Evolutionary conservation across 441 rosid species (phyloP), one percentile per base, ranked within the genome.

Genomic region (Francoa sonchifolia): DNA sequence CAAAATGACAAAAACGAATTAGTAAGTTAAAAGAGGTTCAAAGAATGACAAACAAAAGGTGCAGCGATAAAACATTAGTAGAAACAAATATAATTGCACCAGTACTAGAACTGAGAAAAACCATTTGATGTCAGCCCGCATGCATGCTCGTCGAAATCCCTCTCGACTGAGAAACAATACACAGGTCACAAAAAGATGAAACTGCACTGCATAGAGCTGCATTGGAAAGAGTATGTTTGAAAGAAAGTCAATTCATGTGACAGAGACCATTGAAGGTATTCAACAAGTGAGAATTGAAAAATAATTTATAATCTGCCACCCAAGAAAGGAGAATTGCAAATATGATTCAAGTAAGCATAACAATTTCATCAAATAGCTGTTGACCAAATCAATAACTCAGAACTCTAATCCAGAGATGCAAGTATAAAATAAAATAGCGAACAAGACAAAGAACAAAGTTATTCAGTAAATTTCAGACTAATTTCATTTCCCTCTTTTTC

Each of bases 121-220:
- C 94, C 92, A 39, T 40, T 67, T 66, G 31, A 79, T 55, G 57
- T 79, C 84, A 48, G 86, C 84, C 17, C 96, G 76, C 85, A 85
- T 55, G 65, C 89, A 82, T 19, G 94, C 94, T 12, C 96, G 82
- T n/a, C 96, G 80, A 58, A 85, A 85, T 34, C 96, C 96, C 61
- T 90, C 96, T 28, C 96, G 81, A 54, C 98, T 85, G 21, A 90
- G 86, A 62, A 85, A 85, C 73, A 89, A 58, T 18, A 86, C 66
- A 33, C 94, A 82, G 14, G 96, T 77, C 47, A 82, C 87, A 55
- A 90, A 80, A 17, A 89, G 84, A 62, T 89, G 94, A 62, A 89
- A 89, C 53, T 89, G 93, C 26, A 85, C 80, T 0, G 96, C 95
- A 3, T 72, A 85, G 1, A 89, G 57, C 96, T 89, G 76, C 64